phyloP scores from a whole-genome alignment of 345 rosid genomes.

The Lepidium africanum region DNA sequence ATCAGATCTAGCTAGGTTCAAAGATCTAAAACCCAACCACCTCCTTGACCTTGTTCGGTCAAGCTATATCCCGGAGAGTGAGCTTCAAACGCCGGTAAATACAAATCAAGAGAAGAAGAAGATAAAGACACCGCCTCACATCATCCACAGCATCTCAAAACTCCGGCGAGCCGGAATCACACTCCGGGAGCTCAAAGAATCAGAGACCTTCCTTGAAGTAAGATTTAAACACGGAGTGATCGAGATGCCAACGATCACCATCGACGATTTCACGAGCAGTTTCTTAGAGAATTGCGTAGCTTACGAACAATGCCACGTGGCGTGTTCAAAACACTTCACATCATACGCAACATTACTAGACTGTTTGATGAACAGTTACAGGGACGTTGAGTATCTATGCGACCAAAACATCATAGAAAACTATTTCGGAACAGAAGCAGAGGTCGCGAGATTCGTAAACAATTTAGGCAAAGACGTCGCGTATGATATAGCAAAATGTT shows the following conservation, averaged over 20 bases:
- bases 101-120: not conserved
- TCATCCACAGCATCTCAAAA: slow-evolving; percentile 61
- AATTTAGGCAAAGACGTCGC: slow-evolving; percentile 67
- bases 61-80: slow-evolving; percentile 33
- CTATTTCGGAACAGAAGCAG: slow-evolving; percentile 58
- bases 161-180: slow-evolving; percentile 55
- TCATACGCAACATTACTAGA: slow-evolving; percentile 64
- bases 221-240: slow-evolving; percentile 49
- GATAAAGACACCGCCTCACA: slow-evolving; percentile 32
- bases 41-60: slow-evolving; percentile 63
- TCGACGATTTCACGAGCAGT: slow-evolving; percentile 69
- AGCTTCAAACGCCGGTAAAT: slow-evolving; percentile 7
- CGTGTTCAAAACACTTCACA: slow-evolving; percentile 56
- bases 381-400: slow-evolving; percentile 58
- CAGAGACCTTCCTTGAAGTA: slow-evolving; percentile 50
- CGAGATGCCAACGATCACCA: slow-evolving; percentile 59
- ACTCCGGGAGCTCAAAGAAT: slow-evolving; percentile 25
- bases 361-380: slow-evolving; percentile 45
- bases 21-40: slow-evolving; percentile 37
- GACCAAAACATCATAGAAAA: slow-evolving; percentile 63
- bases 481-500: slow-evolving; percentile 49
- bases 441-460: slow-evolving; percentile 50
- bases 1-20: slow-evolving; percentile 21
- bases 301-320: slow-evolving; percentile 63
- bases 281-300: slow-evolving; percentile 70